phyloP scores from a whole-genome alignment of 139 green algal species.

The Trebouxia sp. region DNA sequence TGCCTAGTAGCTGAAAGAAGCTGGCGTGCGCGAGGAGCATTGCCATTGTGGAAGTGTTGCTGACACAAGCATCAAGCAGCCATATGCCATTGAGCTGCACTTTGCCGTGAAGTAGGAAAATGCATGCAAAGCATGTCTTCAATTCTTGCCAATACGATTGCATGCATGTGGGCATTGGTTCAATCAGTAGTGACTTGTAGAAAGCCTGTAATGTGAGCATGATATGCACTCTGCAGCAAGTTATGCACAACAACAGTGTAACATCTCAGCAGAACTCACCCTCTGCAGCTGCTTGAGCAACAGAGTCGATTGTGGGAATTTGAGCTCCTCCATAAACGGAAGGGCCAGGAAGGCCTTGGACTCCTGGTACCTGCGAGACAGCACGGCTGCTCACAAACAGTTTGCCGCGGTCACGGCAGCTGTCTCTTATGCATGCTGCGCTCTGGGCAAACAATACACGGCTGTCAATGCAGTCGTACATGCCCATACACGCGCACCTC shows the following conservation, averaged over 20 bases:
- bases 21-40: too few species aligned
- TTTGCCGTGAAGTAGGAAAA: too few species aligned
- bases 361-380: slow-evolving; percentile 24
- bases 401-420: too few species aligned
- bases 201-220: not conserved
- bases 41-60: too few species aligned
- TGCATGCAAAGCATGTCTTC: too few species aligned
- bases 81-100: too few species aligned
- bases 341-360: slow-evolving; percentile 27
- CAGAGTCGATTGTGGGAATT: not conserved
- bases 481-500: slow-evolving; percentile 40
- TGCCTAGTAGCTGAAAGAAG: too few species aligned
- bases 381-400: too few species aligned
- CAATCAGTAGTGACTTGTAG: too few species aligned
- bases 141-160: too few species aligned
- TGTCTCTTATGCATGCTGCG: slow-evolving; percentile 10
- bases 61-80: too few species aligned
- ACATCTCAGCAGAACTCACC: slow-evolving; percentile 20
- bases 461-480: not conserved
- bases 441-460: not conserved
- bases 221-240: not conserved
- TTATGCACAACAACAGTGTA: not conserved
- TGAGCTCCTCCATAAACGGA: not conserved
- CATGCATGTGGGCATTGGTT: too few species aligned
- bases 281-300: slow-evolving; percentile 36